Evolutionary conservation across 2,329 filamentous ascomycete species (phyloP), one percentile per base, ranked within the genome.

Genomic region (Periconia sp.): DNA sequence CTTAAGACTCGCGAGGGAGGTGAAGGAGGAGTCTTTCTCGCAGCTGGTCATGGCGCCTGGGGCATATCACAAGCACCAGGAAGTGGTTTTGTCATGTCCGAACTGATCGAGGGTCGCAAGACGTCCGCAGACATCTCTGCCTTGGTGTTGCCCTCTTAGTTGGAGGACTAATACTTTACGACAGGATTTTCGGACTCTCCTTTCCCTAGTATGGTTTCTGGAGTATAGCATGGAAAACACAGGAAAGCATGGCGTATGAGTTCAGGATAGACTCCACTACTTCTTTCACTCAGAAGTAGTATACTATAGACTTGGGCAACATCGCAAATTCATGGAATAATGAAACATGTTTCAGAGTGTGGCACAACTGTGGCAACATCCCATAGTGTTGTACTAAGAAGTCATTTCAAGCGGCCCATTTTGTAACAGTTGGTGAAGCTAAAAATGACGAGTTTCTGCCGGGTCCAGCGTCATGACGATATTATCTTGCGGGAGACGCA

Each of bases 21-120:
- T 0, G 73, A 75, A 1, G 83, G 85, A 2, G 87, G 87, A 4
- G 84, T 92, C 0, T 92, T 82, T 61, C 65, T 91, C 25, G 83
- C 85, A 1, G 77, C 84, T 4, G 88, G 88, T 0, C 88, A 92
- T 73, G 88, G 87, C 0, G 85, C 87, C 0, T 92, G 88, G 88
- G 88, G 87, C 23, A 70, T 76, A 13, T 71, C 70, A 24, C 71
- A 72, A 40, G 65, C 64, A 12, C 69, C 89, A 21, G 88, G 87
- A 1, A 91, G 86, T 0, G 88, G 88, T 0, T 79, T 80, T 52
- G 82, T 89, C 5, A 72, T 91, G 71, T 79, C 85, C 9, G 87
- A 91, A 70, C 76, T 91, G 78, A 76, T 89, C 29, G 76, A 81
- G 55, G 84, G 82, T 2, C 70, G 75, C 47, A 64, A 70, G 47